phyloP scores from a whole-genome alignment of 345 rosid species.

The thale cress (Arabidopsis thaliana) region TAIR10.1 NC_003075.7:10050001-10050500 shows the following conservation, averaged over 20 bases:
- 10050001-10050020: conserved; percentile 6
- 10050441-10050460: background rate
- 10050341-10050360: conserved; percentile 94
- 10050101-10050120: background rate
- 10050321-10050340: conserved; percentile 86
- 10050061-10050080: background rate
- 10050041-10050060: conserved; percentile 1
- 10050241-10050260: conserved; percentile 66
- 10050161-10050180: conserved; percentile 20
- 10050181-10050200: background rate
- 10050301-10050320: conserved; percentile 87
- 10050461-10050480: background rate
- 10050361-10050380: conserved; percentile 85
- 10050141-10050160: background rate
- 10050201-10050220: conserved; percentile 44
- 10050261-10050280: conserved; percentile 71
- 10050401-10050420: background rate
- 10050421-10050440: background rate
- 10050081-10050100: background rate
- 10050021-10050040: background rate
- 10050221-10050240: conserved; percentile 49
- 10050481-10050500: background rate
- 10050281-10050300: conserved; percentile 89
- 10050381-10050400: conserved; percentile 59
- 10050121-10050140: conserved; percentile 12